Base-by-base conservation (phyloP, 1,139 yeast genomes). In the Candida glucosophila region DNA sequence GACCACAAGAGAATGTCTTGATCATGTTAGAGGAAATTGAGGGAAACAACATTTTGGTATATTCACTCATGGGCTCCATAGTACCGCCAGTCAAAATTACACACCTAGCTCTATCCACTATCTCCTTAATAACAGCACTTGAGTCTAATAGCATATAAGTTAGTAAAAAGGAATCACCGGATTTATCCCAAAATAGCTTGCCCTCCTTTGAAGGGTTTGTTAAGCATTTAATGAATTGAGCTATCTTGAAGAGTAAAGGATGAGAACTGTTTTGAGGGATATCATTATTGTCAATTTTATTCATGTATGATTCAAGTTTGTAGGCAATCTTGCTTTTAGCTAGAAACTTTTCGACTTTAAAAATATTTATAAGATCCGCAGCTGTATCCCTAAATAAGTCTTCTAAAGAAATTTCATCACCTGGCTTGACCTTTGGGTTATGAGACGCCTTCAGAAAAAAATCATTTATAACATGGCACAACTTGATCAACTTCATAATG, bases 51-150 rank as follows among this genome's bases (percentile, higher is more conserved):
- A 67, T 71, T 15, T 73, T 62, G 6, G 66, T 52, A 42, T 78
- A 81, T 37, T 88, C 96, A 10, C 63, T 49, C 31, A 77, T 63
- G 0, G 98, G 98, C 44, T 85, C 93, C 96, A 88, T 86, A 0
- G 98, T 88, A 11, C 98, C 98, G 19, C 98, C 98, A 7, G 95
- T 93, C 5, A 88, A 49, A 3, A 88, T 59, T 0, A 88, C 78
- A 46, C 92, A 79, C 36, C 66, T 68, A 0, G 88, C 68, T 17
- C 75, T 68, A 5, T 73, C 71, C 0, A 83, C 72, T 2, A 88
- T 60, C 8, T 75, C 77, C 32, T 64, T 62, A 44, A 88, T 85
- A 2, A 73, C 59, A 26, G 69, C 72, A 30, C 88, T 74, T 2
- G 96, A 95, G 43, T 88, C 95, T 8, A 88, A 57, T 9, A 86